These are phyloP conservation scores for Moesziomyces parantarcticus DNA, from an alignment of 1,284 basidiomycete genomes.

Conservation along the genomic window DNA sequence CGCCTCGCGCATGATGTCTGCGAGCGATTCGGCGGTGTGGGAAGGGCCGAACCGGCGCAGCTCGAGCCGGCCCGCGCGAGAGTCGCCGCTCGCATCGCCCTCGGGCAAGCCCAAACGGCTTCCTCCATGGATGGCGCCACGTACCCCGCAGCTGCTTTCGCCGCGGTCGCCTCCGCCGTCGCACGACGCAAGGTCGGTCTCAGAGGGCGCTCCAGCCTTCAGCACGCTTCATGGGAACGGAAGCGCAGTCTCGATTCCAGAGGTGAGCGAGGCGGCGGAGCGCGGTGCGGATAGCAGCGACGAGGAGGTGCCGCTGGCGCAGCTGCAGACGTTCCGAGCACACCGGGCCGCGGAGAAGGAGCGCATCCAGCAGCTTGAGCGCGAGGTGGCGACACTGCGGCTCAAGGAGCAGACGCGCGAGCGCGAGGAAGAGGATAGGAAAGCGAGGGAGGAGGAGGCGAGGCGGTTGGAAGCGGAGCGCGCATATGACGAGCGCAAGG, in stretches of 20 bases:
- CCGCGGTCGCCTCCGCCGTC: constrained; percentile 7
- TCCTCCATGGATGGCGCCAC: constrained; percentile 47
- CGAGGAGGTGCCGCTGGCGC: constrained; percentile 52
- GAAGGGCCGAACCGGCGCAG: constrained; percentile 12
- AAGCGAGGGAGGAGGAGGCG: constrained; percentile 26
- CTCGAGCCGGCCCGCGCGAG: not conserved
- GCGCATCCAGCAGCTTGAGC: constrained; percentile 36
- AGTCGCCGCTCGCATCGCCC: constrained; percentile 19
- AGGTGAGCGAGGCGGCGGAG: constrained; percentile 18
- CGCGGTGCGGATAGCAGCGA: constrained; percentile 39
- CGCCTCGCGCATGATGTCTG: constrained; percentile 10
- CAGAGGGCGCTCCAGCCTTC: constrained; percentile 10
- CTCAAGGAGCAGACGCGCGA: constrained; percentile 31
- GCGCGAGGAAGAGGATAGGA: constrained; percentile 32
- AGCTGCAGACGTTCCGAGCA: constrained; percentile 39
- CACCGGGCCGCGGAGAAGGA: constrained; percentile 33
- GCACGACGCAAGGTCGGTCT: constrained; percentile 11
- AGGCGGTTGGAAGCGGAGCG: constrained; percentile 30
- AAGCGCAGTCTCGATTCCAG: constrained; percentile 20
- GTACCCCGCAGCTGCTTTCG: constrained; percentile 23
- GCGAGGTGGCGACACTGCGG: constrained; percentile 25
- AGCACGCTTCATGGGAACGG: constrained; percentile 13
- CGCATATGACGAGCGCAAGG: constrained; percentile 23
- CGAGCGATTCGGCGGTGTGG: constrained; percentile 25
- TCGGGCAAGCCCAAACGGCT: constrained; percentile 19